A percentile compares a stretch with the other conserved stretches of the same genome.
phyloP scores from a whole-genome alignment of 192 early-diverging fungal genomes.

The Irineochytrium annulatum region DNA sequence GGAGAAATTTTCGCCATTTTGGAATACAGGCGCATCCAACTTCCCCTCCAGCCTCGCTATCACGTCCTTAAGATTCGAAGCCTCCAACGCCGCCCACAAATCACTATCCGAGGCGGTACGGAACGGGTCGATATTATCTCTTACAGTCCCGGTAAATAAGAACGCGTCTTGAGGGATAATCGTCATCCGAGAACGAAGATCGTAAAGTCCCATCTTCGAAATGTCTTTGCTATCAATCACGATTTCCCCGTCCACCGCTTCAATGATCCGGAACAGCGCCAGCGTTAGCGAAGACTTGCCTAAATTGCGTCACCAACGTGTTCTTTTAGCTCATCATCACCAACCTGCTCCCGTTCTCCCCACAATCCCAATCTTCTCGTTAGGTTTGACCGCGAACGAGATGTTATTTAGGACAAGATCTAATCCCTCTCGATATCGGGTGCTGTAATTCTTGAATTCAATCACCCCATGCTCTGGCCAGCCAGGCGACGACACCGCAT shows the following conservation, averaged over 20 bases:
- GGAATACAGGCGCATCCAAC: conserved; percentile 58
- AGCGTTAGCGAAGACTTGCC: conserved; percentile 77
- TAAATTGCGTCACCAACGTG: conserved; percentile 5
- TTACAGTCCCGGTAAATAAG: conserved; percentile 62
- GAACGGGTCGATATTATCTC: conserved; percentile 57
- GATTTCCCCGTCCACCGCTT: conserved; percentile 64
- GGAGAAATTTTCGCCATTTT: conserved; percentile 58
- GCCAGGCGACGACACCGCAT: conserved; percentile 26
- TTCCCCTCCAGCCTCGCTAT: conserved; percentile 59
- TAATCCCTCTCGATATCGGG: conserved; percentile 75
- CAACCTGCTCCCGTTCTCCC: conserved; percentile 51
- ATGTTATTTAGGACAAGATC: conserved; percentile 67
- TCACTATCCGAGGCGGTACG: conserved; percentile 30
- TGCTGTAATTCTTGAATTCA: conserved; percentile 71
- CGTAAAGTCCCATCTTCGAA: conserved; percentile 59
- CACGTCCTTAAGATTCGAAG: conserved; percentile 62
- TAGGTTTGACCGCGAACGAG: conserved; percentile 31
- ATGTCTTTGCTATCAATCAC: conserved; percentile 73
- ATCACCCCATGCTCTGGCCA: conserved; percentile 79
- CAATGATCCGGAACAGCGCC: conserved; percentile 76
- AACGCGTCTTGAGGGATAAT: conserved; percentile 74
- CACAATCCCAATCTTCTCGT: conserved; percentile 53
- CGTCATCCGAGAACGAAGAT: conserved; percentile 68
- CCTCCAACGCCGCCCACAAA: conserved; percentile 49
- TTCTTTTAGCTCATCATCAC: too few species aligned